Percentiles rank a stretch among this genome's conserved stretches.
These are phyloP conservation scores for Flagelloscypha sp. DNA, from an alignment of 768 basidiomycete species.

Conservation along the genomic window DNA sequence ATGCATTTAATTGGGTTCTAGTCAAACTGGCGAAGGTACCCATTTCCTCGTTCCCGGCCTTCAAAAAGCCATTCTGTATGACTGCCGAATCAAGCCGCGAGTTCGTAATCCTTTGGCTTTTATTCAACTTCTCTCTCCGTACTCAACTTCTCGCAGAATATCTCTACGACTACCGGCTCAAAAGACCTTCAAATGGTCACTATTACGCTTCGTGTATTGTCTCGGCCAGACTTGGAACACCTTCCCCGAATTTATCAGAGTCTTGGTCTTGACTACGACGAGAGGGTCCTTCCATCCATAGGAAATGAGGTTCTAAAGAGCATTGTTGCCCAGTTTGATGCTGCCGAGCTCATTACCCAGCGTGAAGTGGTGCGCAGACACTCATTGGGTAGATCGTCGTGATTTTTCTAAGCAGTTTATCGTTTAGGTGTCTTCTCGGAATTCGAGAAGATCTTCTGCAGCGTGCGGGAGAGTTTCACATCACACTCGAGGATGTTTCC, in stretches of 20 bases:
- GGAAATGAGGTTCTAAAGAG: slow-evolving; percentile 97
- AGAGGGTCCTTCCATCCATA: slow-evolving; percentile 93
- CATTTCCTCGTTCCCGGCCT: slow-evolving; percentile 95
- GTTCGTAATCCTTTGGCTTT: slow-evolving; percentile 33
- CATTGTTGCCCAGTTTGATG: slow-evolving; percentile 98
- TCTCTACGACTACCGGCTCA: slow-evolving; percentile 97
- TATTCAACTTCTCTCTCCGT: too few species aligned
- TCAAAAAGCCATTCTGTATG: slow-evolving; percentile 93
- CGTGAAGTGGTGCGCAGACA: slow-evolving; percentile 73
- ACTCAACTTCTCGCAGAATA: slow-evolving; percentile 57
- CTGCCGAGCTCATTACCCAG: slow-evolving; percentile 93
- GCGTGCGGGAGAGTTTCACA: slow-evolving; percentile 93
- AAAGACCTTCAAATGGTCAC: slow-evolving; percentile 99
- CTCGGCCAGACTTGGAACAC: slow-evolving; percentile 82
- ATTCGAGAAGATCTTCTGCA: slow-evolving; percentile 89
- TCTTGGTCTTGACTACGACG: slow-evolving; percentile 94
- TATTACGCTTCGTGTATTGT: slow-evolving; percentile 91
- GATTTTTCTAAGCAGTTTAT: slow-evolving; percentile 2
- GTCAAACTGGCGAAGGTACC: slow-evolving; percentile 88
- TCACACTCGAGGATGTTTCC: slow-evolving; percentile 93
- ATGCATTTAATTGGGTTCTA: slow-evolving; percentile 52
- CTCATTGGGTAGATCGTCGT: background rate
- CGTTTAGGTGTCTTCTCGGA: slow-evolving; percentile 74
- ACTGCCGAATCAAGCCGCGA: slow-evolving; percentile 94
- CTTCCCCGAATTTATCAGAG: slow-evolving; percentile 91